A percentile compares a stretch with the other conserved stretches of the same genome.
Conservation (phyloP, 164 flowering plant genomes). For the Annona cherimola region DNA sequence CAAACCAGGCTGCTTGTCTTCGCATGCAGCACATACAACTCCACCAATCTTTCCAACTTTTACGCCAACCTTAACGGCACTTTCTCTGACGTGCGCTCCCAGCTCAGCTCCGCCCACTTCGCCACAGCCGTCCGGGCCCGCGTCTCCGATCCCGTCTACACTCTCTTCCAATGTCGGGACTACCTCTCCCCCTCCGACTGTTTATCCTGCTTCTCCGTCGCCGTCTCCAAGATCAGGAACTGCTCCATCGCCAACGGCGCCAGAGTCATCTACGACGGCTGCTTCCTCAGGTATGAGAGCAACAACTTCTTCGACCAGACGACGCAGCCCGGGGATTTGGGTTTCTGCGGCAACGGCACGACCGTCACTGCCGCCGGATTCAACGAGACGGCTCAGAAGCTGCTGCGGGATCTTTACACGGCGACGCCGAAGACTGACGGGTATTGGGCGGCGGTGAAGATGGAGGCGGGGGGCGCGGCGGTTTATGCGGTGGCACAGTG, state of each 20-base stretch:
- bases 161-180: constrained; percentile 42
- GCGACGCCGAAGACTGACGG: constrained; percentile 38
- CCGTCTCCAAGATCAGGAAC: constrained; percentile 30
- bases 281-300: constrained; percentile 56
- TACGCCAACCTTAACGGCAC: constrained; percentile 10
- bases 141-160: constrained; percentile 33
- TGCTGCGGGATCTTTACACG: constrained; percentile 25
- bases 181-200: constrained; percentile 42
- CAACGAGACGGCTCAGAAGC: constrained; percentile 4
- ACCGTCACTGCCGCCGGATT: constrained; percentile 18
- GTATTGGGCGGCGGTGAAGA: constrained; percentile 34
- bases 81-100: constrained; percentile 10
- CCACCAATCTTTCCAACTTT: constrained; percentile 12
- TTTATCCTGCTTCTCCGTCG: constrained; percentile 30
- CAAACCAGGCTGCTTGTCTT: constrained; percentile 15
- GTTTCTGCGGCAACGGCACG: constrained; percentile 32
- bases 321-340: constrained; percentile 31
- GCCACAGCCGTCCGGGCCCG: constrained; percentile 29
- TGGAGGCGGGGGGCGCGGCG: constrained; percentile 6
- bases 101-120: constrained; percentile 16
- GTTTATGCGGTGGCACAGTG: constrained; percentile 57
- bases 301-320: constrained; percentile 35
- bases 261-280: constrained; percentile 47
- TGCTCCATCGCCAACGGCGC: constrained; percentile 48
- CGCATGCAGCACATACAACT: constrained; percentile 24